Evolutionary conservation across 192 early-diverging fungal genomes (phyloP).

Genomic region (Coemansia sp.): DNA sequence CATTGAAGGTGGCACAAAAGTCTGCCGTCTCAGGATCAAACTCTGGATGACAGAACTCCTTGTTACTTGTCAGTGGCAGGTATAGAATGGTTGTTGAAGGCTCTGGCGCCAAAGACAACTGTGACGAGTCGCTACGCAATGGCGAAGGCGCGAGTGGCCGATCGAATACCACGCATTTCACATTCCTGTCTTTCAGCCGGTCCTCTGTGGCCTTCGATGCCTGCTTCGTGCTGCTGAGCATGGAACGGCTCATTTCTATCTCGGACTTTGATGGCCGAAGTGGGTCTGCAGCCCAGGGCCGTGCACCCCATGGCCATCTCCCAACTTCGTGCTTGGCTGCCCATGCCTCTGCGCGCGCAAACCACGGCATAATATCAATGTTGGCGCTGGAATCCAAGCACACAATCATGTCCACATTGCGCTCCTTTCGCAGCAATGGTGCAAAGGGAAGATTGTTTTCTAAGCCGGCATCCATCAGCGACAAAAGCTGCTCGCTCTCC

Average conservation of each 20-base stretch:
- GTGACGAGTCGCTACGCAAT: slow-evolving; percentile 1
- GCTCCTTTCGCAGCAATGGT: slow-evolving; percentile 63
- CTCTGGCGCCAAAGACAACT: neutral
- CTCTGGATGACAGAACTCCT: slow-evolving; percentile 51
- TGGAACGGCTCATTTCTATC: slow-evolving; percentile 19
- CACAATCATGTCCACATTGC: slow-evolving; percentile 71
- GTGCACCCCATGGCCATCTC: slow-evolving; percentile 63
- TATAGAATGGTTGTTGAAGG: slow-evolving; percentile 58
- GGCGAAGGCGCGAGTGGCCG: slow-evolving; percentile 36
- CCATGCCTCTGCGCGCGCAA: slow-evolving; percentile 66
- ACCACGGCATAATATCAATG: slow-evolving; percentile 68
- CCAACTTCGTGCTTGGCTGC: slow-evolving; percentile 61
- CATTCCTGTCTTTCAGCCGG: slow-evolving; percentile 29
- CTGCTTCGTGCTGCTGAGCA: slow-evolving; percentile 29
- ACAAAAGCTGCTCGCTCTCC: slow-evolving; percentile 44
- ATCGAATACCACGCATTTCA: slow-evolving; percentile 58
- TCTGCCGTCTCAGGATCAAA: slow-evolving; percentile 68
- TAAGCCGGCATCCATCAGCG: slow-evolving; percentile 76
- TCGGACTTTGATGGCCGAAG: slow-evolving; percentile 39
- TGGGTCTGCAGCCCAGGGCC: slow-evolving; percentile 53
- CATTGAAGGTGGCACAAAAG: slow-evolving; percentile 71
- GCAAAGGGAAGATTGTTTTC: slow-evolving; percentile 83
- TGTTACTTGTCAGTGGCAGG: slow-evolving; percentile 66
- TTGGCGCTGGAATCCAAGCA: slow-evolving; percentile 74
- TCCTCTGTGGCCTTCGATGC: slow-evolving; percentile 17